Base-by-base conservation (phyloP, 331 rosid species). In the Acacia pycnantha region DNA sequence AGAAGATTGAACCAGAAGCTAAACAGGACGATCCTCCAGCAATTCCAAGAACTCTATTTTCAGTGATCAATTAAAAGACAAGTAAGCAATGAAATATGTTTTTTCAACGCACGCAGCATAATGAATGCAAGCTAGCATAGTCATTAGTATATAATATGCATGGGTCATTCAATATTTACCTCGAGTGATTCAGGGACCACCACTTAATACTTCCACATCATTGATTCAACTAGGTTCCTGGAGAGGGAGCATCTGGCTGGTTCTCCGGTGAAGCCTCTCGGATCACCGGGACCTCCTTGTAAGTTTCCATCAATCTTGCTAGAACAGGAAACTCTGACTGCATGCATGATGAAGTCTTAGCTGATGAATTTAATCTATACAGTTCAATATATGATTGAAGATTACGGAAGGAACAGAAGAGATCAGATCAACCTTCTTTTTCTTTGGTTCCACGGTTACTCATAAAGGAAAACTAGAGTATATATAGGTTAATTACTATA, bases 161-260 rank as follows among this genome's bases (percentile, higher is more conserved):
- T 37, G 9, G 41, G 41, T 37, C 41, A 37, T 37, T 37, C 2
- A 37, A 37, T 37, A 37, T 37, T 37, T 37, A 37, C 41, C 41
- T 37, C 41, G 1, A 37, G 41, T 37, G 41, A 74, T 66, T 78
- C 35, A 58, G 21, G 76, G 79, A 74, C 53, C 59, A 73, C 3
- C 37, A 27, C 84, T 50, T 74, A 78, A 85, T 79, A 33, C 61
- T 61, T 33, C 78, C 78, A 78, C 53, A 87, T 70, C 8, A 75
- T 43, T 21, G 74, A 77, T 67, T 81, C 35, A 37, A 64, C 80
- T 87, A 75, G 71, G 8, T 77, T 74, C 79, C 83, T 77, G 82
- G 9, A 9, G 24, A 33, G 26, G 51, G 35, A 44, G 76, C 41
- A 46, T 71, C 24, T 0, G 76, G 58, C 58, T 71, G 58, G 58